phyloP scores from a whole-genome alignment of 2,329 filamentous ascomycete species.

The Hypoxylon sp. region DNA sequence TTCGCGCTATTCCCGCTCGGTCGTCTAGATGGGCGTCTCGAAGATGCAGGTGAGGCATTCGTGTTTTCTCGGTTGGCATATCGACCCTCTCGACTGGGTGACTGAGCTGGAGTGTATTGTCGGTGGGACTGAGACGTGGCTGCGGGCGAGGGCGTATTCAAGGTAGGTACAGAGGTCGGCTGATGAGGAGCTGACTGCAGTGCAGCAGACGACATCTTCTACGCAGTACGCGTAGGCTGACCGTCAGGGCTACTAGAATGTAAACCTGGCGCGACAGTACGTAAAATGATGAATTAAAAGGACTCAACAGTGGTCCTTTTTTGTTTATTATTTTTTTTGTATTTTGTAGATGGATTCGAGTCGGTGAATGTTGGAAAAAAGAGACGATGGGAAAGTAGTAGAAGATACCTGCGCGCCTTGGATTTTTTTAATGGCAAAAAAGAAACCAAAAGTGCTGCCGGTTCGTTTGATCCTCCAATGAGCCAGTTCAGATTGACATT shows the following conservation, averaged over 20 bases:
- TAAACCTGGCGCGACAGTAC: constrained; percentile 19
- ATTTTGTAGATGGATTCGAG: constrained; percentile 23
- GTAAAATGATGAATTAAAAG: constrained; percentile 24
- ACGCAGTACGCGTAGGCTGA: constrained; percentile 52
- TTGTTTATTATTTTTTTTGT: constrained; percentile 14
- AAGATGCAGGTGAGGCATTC: constrained; percentile 65
- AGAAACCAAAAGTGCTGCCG: constrained; percentile 40
- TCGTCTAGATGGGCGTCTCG: constrained; percentile 68
- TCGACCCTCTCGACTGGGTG: constrained; percentile 69
- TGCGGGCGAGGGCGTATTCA: constrained; percentile 63
- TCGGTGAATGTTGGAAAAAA: constrained; percentile 24
- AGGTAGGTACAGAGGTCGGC: constrained; percentile 62
- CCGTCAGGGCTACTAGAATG: constrained; percentile 13
- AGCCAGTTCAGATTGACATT: constrained; percentile 46
- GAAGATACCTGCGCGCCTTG: constrained; percentile 34
- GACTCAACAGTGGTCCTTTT: background rate
- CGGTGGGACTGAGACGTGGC: constrained; percentile 63
- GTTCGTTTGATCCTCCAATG: constrained; percentile 47
- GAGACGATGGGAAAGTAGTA: constrained; percentile 22
- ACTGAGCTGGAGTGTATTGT: constrained; percentile 68
- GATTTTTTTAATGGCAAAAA: constrained; percentile 22
- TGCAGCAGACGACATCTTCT: constrained; percentile 74
- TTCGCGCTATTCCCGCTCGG: constrained; percentile 65
- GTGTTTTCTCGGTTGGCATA: constrained; percentile 66
- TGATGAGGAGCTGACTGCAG: constrained; percentile 73